Percentiles rank a stretch among this genome's conserved stretches.
Conservation (phyloP, 2,329 filamentous ascomycete genomes). For the Dactylonectria estremocensis region DNA sequence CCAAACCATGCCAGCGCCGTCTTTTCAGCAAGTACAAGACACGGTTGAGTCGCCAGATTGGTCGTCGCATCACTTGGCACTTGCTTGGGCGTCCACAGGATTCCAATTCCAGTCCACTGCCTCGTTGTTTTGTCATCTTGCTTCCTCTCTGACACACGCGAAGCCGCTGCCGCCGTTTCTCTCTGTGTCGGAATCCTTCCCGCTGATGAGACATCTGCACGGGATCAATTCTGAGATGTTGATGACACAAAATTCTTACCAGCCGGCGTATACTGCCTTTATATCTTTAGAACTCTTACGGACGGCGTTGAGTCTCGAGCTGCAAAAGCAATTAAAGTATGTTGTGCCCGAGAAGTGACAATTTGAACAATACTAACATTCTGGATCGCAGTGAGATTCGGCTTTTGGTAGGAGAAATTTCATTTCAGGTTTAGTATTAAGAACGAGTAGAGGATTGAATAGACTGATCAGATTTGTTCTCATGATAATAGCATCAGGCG, state of each 20-base stretch:
- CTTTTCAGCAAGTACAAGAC: neutral
- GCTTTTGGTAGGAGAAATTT: slow-evolving; percentile 17
- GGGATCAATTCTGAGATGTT: slow-evolving; percentile 20
- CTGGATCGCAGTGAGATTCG: slow-evolving; percentile 14
- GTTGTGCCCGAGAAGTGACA: neutral
- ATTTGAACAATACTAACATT: neutral
- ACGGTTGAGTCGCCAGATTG: neutral
- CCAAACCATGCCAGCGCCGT: slow-evolving; percentile 21
- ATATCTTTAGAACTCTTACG: slow-evolving; percentile 30
- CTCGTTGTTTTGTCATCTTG: slow-evolving; percentile 29
- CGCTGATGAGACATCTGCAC: slow-evolving; percentile 11
- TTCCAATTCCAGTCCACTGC: slow-evolving; percentile 26
- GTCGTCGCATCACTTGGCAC: slow-evolving; percentile 10
- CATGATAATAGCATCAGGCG: too few relatives aligned
- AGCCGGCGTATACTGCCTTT: slow-evolving; percentile 26
- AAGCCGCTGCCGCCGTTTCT: slow-evolving; percentile 28
- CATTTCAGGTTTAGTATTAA: neutral
- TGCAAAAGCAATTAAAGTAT: slow-evolving; percentile 32
- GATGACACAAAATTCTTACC: slow-evolving; percentile 17
- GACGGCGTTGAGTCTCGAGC: slow-evolving; percentile 26
- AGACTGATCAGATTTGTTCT: too few relatives aligned
- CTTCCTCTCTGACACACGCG: slow-evolving; percentile 22
- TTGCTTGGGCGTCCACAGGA: slow-evolving; percentile 18
- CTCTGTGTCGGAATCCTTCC: slow-evolving; percentile 17
- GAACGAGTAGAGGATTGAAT: neutral